Base-by-base conservation (phyloP, 2,329 filamentous ascomycete species). In the Pestalotiopsis sp. region DNA sequence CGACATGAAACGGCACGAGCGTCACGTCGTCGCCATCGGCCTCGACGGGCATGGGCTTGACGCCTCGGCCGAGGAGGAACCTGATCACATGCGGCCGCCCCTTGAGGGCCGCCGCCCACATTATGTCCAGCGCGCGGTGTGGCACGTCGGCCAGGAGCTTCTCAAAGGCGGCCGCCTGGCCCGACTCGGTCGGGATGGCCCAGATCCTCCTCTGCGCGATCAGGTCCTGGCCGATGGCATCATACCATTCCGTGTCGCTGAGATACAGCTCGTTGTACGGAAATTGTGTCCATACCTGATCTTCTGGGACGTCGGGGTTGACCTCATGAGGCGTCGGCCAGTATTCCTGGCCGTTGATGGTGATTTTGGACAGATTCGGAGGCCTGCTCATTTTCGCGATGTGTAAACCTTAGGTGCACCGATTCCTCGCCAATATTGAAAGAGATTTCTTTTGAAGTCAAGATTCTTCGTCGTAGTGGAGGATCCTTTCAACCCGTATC, bases 171-270 rank as follows among this genome's bases (percentile, higher is more conserved):
- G 56, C 45, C 4, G 57, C 23, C 36, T 57, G 41, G 45, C 23
- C 63, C 23, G 39, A 31, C 14, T 65, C 41, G 63, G 17, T 56
- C 14, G 9, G 45, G 2, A 52, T 52, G 45, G 63, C 63, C 23
- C 63, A 57, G 17, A 56, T 65, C 23, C 63, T 52, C 11, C 63
- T 52, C 39, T 57, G 41, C 11, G 25, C 52, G 39, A 65, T 39
- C 17, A 56, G 7, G 23, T 65, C 63, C 25, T 65, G 63, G 12
- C 41, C 63, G 7, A 56, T 14, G 9, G 45, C 2, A 9, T 65
- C 63, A 23, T 65, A 65, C 63, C 63, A 56, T 41, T 57, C 7
- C 23, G 63, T 41, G 6, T 57, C 63, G 17, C 23, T 41, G 17
- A 65, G 17, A 36, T n/a, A 61, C 25, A 36, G 57, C 57, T 57